These are phyloP conservation scores for Radiomyces spectabilis DNA, from an alignment of 192 early-diverging fungal species.

Conservation along the genomic window DNA sequence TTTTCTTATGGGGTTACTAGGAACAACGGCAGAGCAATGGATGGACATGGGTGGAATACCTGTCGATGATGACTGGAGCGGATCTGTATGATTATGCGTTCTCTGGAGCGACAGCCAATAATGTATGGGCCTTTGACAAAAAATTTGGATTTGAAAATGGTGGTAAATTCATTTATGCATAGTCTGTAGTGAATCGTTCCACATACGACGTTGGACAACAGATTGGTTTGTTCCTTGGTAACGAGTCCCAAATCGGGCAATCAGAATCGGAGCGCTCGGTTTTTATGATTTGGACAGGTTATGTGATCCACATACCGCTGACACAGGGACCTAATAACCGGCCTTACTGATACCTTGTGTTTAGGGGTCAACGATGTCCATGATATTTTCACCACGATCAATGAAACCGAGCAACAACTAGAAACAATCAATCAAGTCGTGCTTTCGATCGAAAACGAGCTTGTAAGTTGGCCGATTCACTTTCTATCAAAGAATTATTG, in stretches of 20 bases:
- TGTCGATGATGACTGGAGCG: background rate
- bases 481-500: background rate
- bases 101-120: conserved; percentile 4
- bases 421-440: background rate
- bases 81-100: conserved; percentile 2
- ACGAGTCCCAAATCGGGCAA: background rate
- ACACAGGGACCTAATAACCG: background rate
- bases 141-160: background rate
- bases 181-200: background rate
- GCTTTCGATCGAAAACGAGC: background rate
- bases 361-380: conserved; percentile 10
- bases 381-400: conserved; percentile 2
- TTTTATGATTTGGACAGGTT: conserved; percentile 5
- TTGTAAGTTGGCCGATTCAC: background rate
- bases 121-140: background rate
- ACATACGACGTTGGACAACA: background rate
- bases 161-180: background rate
- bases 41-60: background rate
- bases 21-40: background rate
- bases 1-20: background rate
- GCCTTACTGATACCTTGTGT: background rate
- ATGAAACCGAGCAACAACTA: background rate
- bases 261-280: background rate
- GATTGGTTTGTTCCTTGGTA: background rate
- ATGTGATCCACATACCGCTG: background rate